Evolutionary conservation across 768 basidiomycete species (phyloP).

Genomic region (Amanita fuliginea): DNA sequence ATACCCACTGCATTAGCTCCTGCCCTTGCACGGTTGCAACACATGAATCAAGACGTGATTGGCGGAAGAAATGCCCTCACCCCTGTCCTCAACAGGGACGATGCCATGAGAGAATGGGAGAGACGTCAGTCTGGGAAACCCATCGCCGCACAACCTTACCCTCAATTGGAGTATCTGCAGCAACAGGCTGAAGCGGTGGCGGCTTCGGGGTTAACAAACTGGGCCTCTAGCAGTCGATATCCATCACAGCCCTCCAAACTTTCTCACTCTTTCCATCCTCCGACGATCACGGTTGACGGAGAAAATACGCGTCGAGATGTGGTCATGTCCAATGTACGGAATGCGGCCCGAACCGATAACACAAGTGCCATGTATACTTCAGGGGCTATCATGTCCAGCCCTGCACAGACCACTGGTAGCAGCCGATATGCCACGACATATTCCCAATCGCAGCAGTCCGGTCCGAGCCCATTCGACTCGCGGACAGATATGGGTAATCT

Average conservation of each 20-base stretch:
- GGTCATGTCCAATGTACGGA: constrained; percentile 73
- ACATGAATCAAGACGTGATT: constrained; percentile 80
- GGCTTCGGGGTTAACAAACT: constrained; percentile 46
- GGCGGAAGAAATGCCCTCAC: constrained; percentile 76
- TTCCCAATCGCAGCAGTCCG: constrained; percentile 29
- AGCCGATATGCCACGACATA: constrained; percentile 55
- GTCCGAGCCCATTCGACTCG: constrained; percentile 39
- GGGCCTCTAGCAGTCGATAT: constrained; percentile 41
- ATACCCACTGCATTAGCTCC: constrained; percentile 94
- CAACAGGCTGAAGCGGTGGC: constrained; percentile 85
- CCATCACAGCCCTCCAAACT: constrained; percentile 55
- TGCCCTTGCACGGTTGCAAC: constrained; percentile 82
- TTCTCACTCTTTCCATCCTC: constrained; percentile 56
- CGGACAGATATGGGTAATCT: constrained; percentile 56
- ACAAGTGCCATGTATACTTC: constrained; percentile 30
- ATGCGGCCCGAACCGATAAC: constrained; percentile 43
- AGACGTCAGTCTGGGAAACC: constrained; percentile 70
- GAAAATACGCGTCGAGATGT: constrained; percentile 46
- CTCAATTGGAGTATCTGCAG: constrained; percentile 83
- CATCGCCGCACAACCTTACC: constrained; percentile 66
- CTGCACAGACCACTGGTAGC: constrained; percentile 56
- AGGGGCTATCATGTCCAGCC: constrained; percentile 54
- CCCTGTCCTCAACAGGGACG: constrained; percentile 90
- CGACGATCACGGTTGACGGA: constrained; percentile 57
- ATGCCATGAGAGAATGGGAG: constrained; percentile 95